Evolutionary conservation across 768 basidiomycete species (phyloP), one percentile per base, ranked within the genome.

Genomic region (Collybiopsis luxurians): DNA sequence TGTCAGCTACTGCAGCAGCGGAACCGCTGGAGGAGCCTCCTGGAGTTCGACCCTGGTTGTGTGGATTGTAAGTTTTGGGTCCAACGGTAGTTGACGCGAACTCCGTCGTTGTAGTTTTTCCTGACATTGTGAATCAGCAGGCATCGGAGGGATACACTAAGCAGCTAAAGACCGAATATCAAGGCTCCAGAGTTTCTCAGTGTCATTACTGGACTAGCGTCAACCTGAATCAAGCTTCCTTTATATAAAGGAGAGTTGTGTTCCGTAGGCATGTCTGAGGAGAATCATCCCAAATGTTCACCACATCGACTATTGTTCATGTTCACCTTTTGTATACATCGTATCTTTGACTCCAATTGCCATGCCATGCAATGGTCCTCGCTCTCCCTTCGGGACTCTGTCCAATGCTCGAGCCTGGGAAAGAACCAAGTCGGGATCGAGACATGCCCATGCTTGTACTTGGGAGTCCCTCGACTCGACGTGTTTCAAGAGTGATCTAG

Each of bases 11-110:
- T 39, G 60, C 50, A 60, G 64, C 61, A 50, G 54, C 61, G 40
- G 65, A 58, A 47, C 61, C 59, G 3, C 61, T 60, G 31, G 62
- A 63, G 7, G 62, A 63, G 3, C 62, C 62, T 21, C 62, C 62
- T 24, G 62, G 62, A 4, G 62, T 63, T 1, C 60, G 57, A 15
- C 40, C 7, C 9, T 26, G 38, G 30, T 57, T n/a, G 36, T 63
- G 62, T 5, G 62, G 59, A 47, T 63, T 63, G 15, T 42, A 46
- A 9, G 59, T 63, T 27, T 58, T 61, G 1, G 62, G 44, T 2
- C 62, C 62, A 1, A 48, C 55, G 26, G 58, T 59, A 3, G 57
- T 50, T 2, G 59, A 56, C 5, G 61, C 61, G 40, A 63, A 63
- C 36, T 60, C 57, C 15, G 62, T 63, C 0, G 62, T 63, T 0